A percentile compares a stretch with the other conserved stretches of the same genome.
These are phyloP conservation scores for Cystobasidium onofrii DNA, from an alignment of 768 basidiomycete genomes.

Conservation along the genomic window DNA sequence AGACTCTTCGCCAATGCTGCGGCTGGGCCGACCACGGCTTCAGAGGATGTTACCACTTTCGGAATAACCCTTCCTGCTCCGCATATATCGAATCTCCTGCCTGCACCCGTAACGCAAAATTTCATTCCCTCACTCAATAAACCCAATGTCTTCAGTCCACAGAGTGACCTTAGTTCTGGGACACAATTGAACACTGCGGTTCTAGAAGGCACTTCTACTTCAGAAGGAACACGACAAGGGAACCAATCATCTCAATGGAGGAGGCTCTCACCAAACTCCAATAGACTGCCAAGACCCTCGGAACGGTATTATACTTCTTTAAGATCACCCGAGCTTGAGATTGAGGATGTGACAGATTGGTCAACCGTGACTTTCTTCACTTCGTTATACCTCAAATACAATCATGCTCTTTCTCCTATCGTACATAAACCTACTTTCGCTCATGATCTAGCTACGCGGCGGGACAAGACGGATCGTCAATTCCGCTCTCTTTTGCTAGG, in stretches of 20 bases:
- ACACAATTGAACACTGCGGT: not conserved
- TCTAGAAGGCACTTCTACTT: not conserved
- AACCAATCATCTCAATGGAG: no score
- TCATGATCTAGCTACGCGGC: conserved; percentile 14
- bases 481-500: conserved; percentile 9
- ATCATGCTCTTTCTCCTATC: conserved; percentile 16
- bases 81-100: not conserved
- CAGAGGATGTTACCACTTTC: not conserved
- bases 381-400: conserved; percentile 10
- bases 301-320: conserved; percentile 13
- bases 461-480: conserved; percentile 19
- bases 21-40: not conserved
- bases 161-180: not conserved
- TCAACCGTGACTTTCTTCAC: conserved; percentile 3
- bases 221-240: not conserved
- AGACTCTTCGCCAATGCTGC: not conserved
- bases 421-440: conserved; percentile 10
- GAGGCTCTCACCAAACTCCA: not conserved
- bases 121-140: not conserved
- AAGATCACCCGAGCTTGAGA: conserved; percentile 3
- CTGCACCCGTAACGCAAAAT: not conserved
- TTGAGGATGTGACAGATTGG: conserved; percentile 23
- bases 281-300: not conserved
- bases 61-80: not conserved
- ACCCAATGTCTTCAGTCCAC: not conserved